Conservation (phyloP, 2,329 filamentous ascomycete species). For the Fusarium sp. region DNA sequence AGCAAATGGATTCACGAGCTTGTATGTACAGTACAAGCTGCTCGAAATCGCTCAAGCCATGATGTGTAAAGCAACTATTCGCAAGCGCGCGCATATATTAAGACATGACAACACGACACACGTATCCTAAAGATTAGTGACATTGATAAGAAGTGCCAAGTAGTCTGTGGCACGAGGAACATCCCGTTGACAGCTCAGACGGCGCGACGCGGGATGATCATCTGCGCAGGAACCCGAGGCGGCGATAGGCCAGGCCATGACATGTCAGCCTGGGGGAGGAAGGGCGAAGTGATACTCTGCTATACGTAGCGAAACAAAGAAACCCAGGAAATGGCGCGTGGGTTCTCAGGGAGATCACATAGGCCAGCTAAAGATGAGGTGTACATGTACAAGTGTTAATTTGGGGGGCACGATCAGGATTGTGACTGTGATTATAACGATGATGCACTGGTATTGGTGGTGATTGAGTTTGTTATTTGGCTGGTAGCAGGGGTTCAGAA, state of each 20-base stretch:
- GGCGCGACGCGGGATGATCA: slow-evolving; percentile 47
- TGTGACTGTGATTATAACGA: slow-evolving; percentile 14
- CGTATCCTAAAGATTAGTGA: slow-evolving; percentile 12
- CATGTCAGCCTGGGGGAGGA: slow-evolving; percentile 21
- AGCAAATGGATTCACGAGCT: background rate
- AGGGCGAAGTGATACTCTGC: slow-evolving; percentile 6
- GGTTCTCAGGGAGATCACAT: slow-evolving; percentile 19
- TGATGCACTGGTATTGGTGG: slow-evolving; percentile 13
- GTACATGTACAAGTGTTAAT: slow-evolving; percentile 18
- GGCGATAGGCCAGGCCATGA: slow-evolving; percentile 40
- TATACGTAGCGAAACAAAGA: slow-evolving; percentile 7
- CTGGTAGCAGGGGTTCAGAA: slow-evolving; percentile 9
- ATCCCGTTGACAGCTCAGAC: slow-evolving; percentile 44
- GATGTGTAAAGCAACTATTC: slow-evolving; percentile 44
- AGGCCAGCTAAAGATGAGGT: background rate
- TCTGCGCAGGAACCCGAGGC: slow-evolving; percentile 50
- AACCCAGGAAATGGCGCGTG: slow-evolving; percentile 41
- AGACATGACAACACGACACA: slow-evolving; percentile 17
- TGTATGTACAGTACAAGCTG: slow-evolving; percentile 17
- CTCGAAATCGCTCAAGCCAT: slow-evolving; percentile 18
- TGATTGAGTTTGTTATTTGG: slow-evolving; percentile 21
- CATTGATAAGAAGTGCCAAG: slow-evolving; percentile 32
- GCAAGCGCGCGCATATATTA: slow-evolving; percentile 34
- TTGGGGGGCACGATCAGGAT: slow-evolving; percentile 16
- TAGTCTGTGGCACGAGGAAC: slow-evolving; percentile 34